These are phyloP conservation scores for Sergeia podlipaevii DNA, from an alignment of 208 protist genomes.

Conservation along the genomic window DNA sequence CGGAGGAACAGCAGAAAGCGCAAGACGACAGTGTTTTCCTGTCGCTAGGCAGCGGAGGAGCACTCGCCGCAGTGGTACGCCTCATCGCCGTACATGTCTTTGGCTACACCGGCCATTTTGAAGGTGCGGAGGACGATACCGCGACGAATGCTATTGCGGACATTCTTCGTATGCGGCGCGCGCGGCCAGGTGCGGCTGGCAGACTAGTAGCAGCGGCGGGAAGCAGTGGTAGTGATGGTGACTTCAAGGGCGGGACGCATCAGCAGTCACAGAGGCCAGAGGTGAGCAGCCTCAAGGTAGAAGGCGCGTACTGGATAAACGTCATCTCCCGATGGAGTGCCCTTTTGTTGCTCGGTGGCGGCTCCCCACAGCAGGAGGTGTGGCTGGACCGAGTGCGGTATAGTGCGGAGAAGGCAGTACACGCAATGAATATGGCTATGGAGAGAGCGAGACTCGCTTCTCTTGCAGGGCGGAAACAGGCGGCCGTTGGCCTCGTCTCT, in stretches of 20 bases:
- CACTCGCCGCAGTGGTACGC: background rate
- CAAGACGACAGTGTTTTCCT: background rate
- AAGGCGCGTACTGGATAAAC: slow-evolving; percentile 66
- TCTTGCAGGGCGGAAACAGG: slow-evolving; percentile 8
- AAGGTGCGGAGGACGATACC: slow-evolving; percentile 3
- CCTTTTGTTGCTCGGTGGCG: slow-evolving; percentile 64
- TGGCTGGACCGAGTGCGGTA: slow-evolving; percentile 64
- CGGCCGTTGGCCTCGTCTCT: slow-evolving; percentile 10
- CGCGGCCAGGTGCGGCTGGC: background rate
- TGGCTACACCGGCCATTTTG: slow-evolving; percentile 2
- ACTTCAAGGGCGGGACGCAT: background rate
- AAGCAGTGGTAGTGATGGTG: background rate
- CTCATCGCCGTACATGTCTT: background rate
- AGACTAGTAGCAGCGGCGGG: background rate
- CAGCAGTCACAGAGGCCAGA: background rate
- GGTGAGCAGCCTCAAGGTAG: background rate
- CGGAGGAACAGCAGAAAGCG: too few relatives aligned
- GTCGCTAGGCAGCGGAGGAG: slow-evolving; percentile 1
- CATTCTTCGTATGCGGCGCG: background rate
- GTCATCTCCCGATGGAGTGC: slow-evolving; percentile 46
- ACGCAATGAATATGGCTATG: slow-evolving; percentile 8
- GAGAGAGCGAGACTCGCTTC: slow-evolving; percentile 9
- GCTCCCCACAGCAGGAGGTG: slow-evolving; percentile 46
- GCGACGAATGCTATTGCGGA: slow-evolving; percentile 1
- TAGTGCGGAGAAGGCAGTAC: slow-evolving; percentile 17